Conservation (phyloP, 345 rosid species). For the Pugionium dolabratum region DNA sequence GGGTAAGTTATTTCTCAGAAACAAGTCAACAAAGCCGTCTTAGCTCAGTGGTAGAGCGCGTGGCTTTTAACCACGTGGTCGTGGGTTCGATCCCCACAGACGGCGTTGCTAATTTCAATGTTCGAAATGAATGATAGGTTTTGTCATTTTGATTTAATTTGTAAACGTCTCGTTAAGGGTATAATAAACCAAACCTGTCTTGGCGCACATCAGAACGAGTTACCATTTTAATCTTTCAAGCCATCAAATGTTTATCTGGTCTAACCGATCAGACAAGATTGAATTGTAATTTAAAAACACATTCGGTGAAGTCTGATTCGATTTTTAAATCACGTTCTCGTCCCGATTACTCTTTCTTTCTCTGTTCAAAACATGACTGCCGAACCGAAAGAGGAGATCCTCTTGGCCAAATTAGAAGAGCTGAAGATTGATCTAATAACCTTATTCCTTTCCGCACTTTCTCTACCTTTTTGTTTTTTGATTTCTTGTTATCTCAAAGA, state of each 20-base stretch:
- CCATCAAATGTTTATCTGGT: too few relatives aligned
- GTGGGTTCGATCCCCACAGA: constrained; percentile 72
- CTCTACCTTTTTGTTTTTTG: neutral
- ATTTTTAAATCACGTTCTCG: neutral
- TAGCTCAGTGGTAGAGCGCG: constrained; percentile 80
- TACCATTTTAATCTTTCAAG: too few relatives aligned
- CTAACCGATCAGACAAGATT: too few relatives aligned
- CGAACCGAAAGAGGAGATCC: constrained; percentile 61
- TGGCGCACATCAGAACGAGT: too few relatives aligned
- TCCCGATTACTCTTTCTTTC: constrained; percentile 19
- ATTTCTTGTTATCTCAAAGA: neutral
- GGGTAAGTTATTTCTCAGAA: too few relatives aligned
- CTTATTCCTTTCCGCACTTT: neutral
- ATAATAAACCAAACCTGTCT: too few relatives aligned
- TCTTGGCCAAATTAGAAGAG: constrained; percentile 61
- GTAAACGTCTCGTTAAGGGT: too few relatives aligned
- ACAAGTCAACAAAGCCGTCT: constrained; percentile 42
- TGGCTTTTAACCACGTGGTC: constrained; percentile 75
- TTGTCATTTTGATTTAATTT: too few relatives aligned
- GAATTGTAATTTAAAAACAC: too few relatives aligned
- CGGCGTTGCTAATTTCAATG: constrained; percentile 31
- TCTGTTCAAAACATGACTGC: constrained; percentile 54
- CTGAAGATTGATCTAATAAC: constrained; percentile 60
- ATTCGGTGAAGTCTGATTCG: too few relatives aligned
- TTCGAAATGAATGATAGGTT: too few relatives aligned